phyloP scores from a whole-genome alignment of 2,329 filamentous ascomycete genomes.

The Sarocladium oryzae region DNA sequence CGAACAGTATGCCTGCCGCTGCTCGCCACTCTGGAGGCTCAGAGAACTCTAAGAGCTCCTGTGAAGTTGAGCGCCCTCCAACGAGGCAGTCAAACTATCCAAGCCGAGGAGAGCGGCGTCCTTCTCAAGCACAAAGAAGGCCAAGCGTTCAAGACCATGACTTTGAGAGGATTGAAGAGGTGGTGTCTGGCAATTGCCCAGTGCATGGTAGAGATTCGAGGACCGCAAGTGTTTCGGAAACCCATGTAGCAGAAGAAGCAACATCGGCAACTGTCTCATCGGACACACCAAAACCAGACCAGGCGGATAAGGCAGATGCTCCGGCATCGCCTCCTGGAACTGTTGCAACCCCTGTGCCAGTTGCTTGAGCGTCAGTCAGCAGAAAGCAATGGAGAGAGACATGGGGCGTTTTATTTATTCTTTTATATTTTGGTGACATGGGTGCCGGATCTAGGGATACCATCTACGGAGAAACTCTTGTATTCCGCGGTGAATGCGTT shows the following conservation, averaged over 20 bases:
- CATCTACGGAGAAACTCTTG: too few species aligned
- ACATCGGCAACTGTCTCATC: too few species aligned
- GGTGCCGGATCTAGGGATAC: not conserved
- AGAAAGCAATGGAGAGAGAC: not conserved
- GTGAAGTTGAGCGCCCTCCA: not conserved
- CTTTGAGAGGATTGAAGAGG: slow-evolving; percentile 16
- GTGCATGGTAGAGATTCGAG: slow-evolving; percentile 14
- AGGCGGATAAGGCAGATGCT: not conserved
- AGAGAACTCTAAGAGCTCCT: not conserved
- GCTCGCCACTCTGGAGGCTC: not conserved
- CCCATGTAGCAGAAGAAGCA: too few species aligned
- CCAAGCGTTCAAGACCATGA: not conserved
- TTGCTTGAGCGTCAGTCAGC: not conserved
- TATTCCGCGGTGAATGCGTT: too few species aligned
- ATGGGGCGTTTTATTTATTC: too few species aligned
- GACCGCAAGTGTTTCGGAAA: not conserved
- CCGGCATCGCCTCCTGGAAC: not conserved
- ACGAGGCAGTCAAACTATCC: slow-evolving; percentile 1
- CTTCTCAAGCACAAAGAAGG: not conserved
- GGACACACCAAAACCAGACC: too few species aligned
- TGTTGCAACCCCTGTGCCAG: not conserved
- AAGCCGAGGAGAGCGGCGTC: not conserved
- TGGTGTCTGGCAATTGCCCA: slow-evolving; percentile 15
- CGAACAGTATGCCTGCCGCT: not conserved
- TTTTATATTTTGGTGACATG: too few species aligned